Evolutionary conservation across 495 filamentous ascomycete genomes (phyloP), one percentile per base, ranked within the genome.

Genomic region (Xylaria castorea): DNA sequence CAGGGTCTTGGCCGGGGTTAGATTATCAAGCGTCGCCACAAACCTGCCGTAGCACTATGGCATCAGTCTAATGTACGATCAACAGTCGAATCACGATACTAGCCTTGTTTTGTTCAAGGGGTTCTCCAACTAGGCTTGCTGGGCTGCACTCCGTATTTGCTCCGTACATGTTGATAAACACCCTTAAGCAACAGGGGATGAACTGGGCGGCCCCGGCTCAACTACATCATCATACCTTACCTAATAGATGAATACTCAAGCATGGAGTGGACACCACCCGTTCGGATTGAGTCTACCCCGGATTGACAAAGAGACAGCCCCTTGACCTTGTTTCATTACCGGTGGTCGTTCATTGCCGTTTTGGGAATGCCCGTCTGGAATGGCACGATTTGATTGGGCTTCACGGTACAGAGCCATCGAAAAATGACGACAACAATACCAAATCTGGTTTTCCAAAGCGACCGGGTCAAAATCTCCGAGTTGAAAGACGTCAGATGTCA

Each of bases 181-280:
- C 69, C 40, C 22, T 51, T 30, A 7, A 60, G 63, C 62, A 68
- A 63, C 67, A 73, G 70, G 68, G 69, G 38, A 63, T 57, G 71
- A 53, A 64, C 51, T 67, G 27, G 73, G 42, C 18, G 73, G 42
- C 18, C 40, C 70, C 70, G 68, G 60, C 65, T 44, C 42, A 60
- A 73, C 76, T 76, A 75, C 74, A 78, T 78, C 74, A 76, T 76
- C 64, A 25, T 40, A 16, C 65, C 48, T 65, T 50, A 74, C 34
- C 57, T 68, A 61, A 34, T 61, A 25, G 50, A 68, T 63, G 51
- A 62, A 70, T 60, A 32, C 55, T 18, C 18, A 60, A 36, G 30
- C 34, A 36, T 36, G 58, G 22, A 61, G 58, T 61, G 61, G 38
- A 11, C 38, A 44, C 38, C 38, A 20, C 61, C 61, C 5, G 18